These are phyloP conservation scores for Fusarium multiceps DNA, from an alignment of 2,329 filamentous ascomycete genomes.

Conservation along the genomic window DNA sequence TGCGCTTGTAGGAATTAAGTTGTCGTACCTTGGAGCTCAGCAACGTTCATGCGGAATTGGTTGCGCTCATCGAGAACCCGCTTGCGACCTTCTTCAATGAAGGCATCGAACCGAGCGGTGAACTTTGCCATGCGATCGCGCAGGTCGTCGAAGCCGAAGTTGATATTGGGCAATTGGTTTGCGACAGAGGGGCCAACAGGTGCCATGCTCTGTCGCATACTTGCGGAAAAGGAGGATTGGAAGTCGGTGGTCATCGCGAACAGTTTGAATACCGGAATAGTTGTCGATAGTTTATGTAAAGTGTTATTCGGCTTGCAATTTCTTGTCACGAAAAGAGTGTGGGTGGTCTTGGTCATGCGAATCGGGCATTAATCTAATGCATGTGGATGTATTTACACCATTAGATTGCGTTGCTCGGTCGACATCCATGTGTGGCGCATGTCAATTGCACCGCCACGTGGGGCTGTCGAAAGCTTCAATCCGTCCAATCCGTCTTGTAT, in stretches of 20 bases:
- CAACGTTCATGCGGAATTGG: conserved; percentile 89
- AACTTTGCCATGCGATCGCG: conserved; percentile 96
- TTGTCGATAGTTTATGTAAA: background rate
- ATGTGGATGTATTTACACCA: conserved; percentile 36
- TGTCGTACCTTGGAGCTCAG: conserved; percentile 85
- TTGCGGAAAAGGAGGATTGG: conserved; percentile 75
- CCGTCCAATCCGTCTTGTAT: conserved; percentile 36
- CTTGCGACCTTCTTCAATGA: conserved; percentile 92
- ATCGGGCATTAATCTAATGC: conserved; percentile 1
- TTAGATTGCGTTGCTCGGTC: conserved; percentile 47
- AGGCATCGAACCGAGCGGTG: conserved; percentile 88
- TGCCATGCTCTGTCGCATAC: conserved; percentile 68
- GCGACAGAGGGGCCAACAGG: conserved; percentile 74
- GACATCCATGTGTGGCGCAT: conserved; percentile 45
- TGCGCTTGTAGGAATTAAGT: background rate
- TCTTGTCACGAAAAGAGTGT: conserved; percentile 1
- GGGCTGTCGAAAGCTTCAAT: conserved; percentile 41
- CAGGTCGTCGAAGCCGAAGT: conserved; percentile 96
- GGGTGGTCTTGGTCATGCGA: conserved; percentile 8
- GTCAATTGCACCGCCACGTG: conserved; percentile 45
- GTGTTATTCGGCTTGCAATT: background rate
- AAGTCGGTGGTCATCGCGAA: conserved; percentile 69
- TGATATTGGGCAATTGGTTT: conserved; percentile 85
- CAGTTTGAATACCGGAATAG: too few relatives aligned
- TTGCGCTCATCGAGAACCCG: conserved; percentile 93